Conservation (phyloP, 441 rosid species). For the Adansonia madagascariensis region DNA sequence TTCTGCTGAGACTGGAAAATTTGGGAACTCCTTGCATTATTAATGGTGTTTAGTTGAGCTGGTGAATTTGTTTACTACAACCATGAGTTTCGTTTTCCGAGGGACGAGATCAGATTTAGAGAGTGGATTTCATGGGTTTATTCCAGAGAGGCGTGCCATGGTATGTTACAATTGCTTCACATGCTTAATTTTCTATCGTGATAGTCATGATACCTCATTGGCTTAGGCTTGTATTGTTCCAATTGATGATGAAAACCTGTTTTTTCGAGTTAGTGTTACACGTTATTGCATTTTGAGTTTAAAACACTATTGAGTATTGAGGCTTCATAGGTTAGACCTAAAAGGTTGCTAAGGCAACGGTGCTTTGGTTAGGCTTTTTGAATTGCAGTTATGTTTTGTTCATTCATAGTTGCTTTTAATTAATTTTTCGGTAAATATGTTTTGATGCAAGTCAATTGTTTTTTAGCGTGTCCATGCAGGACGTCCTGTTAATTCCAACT, state of each 20-base stretch:
- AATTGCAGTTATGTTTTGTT: background rate
- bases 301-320: background rate
- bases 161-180: constrained; percentile 37
- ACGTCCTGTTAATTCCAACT: constrained; percentile 79
- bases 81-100: constrained; percentile 84
- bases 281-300: too few relatives aligned
- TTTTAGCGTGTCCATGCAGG: constrained; percentile 78
- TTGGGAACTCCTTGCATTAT: constrained; percentile 27
- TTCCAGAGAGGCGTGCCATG: constrained; percentile 72
- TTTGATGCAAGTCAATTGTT: constrained; percentile 20
- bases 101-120: constrained; percentile 83
- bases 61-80: background rate
- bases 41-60: constrained; percentile 15
- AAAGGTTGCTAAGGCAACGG: background rate
- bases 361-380: background rate
- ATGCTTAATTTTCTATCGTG: background rate
- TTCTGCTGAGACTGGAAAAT: constrained; percentile 20
- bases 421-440: background rate
- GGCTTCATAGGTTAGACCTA: background rate
- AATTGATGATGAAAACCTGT: background rate
- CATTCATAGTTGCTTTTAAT: background rate
- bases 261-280: background rate
- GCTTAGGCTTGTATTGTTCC: background rate
- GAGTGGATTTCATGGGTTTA: constrained; percentile 62
- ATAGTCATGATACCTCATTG: background rate